Base-by-base conservation (phyloP, 805 yeast genomes). In the Saccharomycopsis sp. region DNA sequence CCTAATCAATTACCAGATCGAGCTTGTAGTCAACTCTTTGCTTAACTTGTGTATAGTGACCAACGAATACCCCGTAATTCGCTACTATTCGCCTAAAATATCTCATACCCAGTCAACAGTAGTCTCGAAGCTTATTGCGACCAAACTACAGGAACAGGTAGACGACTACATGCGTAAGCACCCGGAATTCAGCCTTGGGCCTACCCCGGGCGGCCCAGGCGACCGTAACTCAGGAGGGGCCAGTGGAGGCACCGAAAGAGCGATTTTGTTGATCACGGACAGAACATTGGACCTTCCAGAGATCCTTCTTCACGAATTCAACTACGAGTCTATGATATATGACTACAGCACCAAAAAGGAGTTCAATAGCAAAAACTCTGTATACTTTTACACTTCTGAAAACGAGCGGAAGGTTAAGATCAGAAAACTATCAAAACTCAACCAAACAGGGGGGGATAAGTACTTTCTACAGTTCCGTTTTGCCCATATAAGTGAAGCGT, bases 241-340 rank as follows among this genome's bases (percentile, higher is more conserved):
- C 70, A 78, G 98, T 60, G 79, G 95, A 37, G 57, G 66, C 18
- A 66, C 74, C 37, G 89, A 89, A 18, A 77, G 95, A 61, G 79
- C 97, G 0, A 77, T 88, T 0, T 77, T 92, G 62, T 70, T 94
- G 37, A 81, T 94, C 18, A 75, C 88, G 1, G 99, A 94, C 70
- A 78, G 99, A 61, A 79, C 96, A 1, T 68, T 91, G 68, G 99
- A 95, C 69, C 74, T 87, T 53, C 81, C 81, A 65, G 87, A 94
- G 4, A 97, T 97, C 0, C 68, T 94, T 52, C 71, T 91, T 56
- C 98, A 94, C 70, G 97, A 90, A 68, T 89, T 91, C 70, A 81
- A 86, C 23, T 94, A 91, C 70, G 96, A 92, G 71, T 91, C 97
- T 2, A 84, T 91, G 88, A 87, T 91, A 18, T 85, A 86, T 73